Evolutionary conservation across 768 basidiomycete species (phyloP), one percentile per base, ranked within the genome.

Genomic region (Pleurotus cornucopiae): DNA sequence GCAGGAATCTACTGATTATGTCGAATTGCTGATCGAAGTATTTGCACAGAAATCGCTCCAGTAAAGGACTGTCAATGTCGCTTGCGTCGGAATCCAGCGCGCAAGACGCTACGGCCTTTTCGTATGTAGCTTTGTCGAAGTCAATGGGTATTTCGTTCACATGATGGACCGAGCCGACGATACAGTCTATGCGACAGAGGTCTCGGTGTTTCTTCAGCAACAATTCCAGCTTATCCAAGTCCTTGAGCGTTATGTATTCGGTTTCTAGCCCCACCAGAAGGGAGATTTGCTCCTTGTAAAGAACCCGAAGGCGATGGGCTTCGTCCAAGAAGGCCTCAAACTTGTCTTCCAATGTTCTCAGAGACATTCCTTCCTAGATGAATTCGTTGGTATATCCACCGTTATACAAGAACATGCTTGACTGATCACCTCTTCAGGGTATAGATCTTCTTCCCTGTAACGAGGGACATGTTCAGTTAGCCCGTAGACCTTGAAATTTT

Each of bases 151-250:
- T 80, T 18, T 73, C 78, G 66, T 86, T 81, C 68, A 94, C 93
- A 63, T 98, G 96, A 67, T 99, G 97, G 5, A 99, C 76, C 34
- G 89, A 91, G 21, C 97, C 96, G 53, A 98, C 91, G 65, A 98
- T 66, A 69, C 93, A 98, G 64, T 98, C 87, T 58, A 98, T 81
- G 48, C 75, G 72, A 34, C 30, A 11, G 11, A 34, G 30, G 37
- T 71, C 69, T 6, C 69, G 69, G 57, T 84, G 70, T 21, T 66
- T 62, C 37, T 70, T 57, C 34, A 96, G 75, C 16, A 91, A 74
- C 2, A 58, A 57, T 45, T 78, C 70, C 37, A 95, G 77, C 18
- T 72, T 57, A 57, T 79, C 74, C 18, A 93, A 75, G 70, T 95
- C 93, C 14, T 71, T 60, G 3, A 69, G 45, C 7, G 90, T 85